Base-by-base conservation (phyloP, 176 grass and related monocot species). In the Luzula sylvatica region DNA sequence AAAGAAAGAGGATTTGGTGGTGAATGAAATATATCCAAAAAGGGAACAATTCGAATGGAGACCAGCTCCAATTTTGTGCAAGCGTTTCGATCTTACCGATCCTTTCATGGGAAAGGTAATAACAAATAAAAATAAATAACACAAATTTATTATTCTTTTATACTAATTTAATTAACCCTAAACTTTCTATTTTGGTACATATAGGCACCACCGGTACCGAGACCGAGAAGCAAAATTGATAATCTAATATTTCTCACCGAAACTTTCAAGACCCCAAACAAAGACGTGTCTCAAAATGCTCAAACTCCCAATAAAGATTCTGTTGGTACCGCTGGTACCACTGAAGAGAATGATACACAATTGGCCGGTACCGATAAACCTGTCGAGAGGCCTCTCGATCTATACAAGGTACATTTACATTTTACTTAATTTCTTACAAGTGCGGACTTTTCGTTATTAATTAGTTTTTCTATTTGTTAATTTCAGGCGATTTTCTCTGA, bases 71-170 rank as follows among this genome's bases (percentile, higher is more conserved):
- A 70, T 96, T 65, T 66, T 96, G 56, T 96, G 90, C 71, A 96
- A 96, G 68, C 80, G 84, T 45, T 96, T 96, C 75, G 90, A 96
- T 72, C 74, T 89, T 8, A 55, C 82, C 32, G 90, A 96, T 61
- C 84, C 90, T 76, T 96, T 79, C 66, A 96, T 96, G 84, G 84
- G 90, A 41, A 89, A 96, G 84, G 84, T 86, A 86, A 35, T 35
- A 35, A 1, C 9, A 35, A 1, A 35, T 35, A 35, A 35, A 35
- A 35, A 35, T 35, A 35, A 35, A 35, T 35, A 35, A 7, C 9
- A 35, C 30, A 35, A 35, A 35, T 35, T n/a, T 35, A 9, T 2
- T 35, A 35, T 35, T 35, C 30, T 35, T 35, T 35, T 35, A 7
- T 35, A 7, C 9, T 32, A 4, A 4, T 32, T 32, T 32, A 32